A percentile compares a stretch with the other conserved stretches of the same genome.
Conservation (phyloP, 2,329 filamentous ascomycete genomes). For the Uncinocarpus reesii region DNA sequence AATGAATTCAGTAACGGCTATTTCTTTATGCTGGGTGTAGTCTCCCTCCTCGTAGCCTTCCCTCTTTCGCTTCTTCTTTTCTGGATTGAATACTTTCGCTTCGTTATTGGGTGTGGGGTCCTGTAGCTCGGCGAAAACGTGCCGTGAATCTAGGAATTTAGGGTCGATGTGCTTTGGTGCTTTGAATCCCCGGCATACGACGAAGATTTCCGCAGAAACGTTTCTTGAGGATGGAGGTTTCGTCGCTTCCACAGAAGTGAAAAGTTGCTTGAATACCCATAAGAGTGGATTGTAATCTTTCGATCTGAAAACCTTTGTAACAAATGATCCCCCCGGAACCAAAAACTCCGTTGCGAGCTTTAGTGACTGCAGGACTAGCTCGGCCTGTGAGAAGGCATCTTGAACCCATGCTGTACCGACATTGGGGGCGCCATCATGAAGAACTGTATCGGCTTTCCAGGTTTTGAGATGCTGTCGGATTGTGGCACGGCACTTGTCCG, state of each 20-base stretch:
- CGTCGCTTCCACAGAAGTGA: constrained; percentile 88
- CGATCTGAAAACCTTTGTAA: constrained; percentile 93
- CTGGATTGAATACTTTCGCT: constrained; percentile 94
- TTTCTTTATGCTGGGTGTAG: constrained; percentile 83
- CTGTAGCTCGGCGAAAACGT: constrained; percentile 86
- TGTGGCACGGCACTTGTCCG: constrained; percentile 85
- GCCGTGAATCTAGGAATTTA: constrained; percentile 76
- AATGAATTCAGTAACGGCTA: constrained; percentile 82
- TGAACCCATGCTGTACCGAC: constrained; percentile 97
- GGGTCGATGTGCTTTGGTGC: constrained; percentile 89
- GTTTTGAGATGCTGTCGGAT: constrained; percentile 85
- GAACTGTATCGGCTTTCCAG: constrained; percentile 88
- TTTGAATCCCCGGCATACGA: constrained; percentile 91
- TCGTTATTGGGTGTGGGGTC: constrained; percentile 86
- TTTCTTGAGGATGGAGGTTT: constrained; percentile 94
- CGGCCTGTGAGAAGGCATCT: constrained; percentile 95
- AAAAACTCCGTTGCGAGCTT: constrained; percentile 93
- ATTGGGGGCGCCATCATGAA: constrained; percentile 95
- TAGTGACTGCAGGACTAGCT: constrained; percentile 79
- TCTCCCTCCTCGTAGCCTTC: constrained; percentile 97
- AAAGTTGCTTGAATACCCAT: constrained; percentile 97
- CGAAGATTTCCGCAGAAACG: constrained; percentile 96
- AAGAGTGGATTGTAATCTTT: constrained; percentile 94
- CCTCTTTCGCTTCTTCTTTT: constrained; percentile 93
- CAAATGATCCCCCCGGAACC: constrained; percentile 78